Conservation (phyloP, 768 basidiomycete genomes). For the Russula brevipes region DNA sequence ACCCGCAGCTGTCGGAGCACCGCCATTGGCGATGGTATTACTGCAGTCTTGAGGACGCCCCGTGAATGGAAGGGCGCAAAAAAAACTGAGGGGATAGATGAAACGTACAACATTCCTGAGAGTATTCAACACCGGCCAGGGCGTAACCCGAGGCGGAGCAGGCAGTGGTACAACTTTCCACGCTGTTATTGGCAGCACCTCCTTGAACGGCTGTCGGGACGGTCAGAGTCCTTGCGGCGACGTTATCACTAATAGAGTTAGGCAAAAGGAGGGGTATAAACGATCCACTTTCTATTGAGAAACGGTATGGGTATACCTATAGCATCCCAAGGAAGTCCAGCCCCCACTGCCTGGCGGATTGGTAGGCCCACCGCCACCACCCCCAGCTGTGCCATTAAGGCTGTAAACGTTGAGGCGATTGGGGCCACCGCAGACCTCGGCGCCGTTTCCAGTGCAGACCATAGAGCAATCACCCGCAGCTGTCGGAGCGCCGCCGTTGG, state of each 20-base stretch:
- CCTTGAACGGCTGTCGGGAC: constrained; percentile 30
- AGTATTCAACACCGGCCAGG: constrained; percentile 38
- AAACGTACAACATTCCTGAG: constrained; percentile 48
- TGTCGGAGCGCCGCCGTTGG: constrained; percentile 44
- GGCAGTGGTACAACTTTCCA: constrained; percentile 53
- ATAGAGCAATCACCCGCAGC: constrained; percentile 57
- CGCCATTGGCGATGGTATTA: constrained; percentile 41
- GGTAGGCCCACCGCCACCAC: constrained; percentile 17
- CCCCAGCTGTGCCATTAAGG: constrained; percentile 50
- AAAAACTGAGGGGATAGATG: not conserved
- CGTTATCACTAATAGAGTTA: constrained; percentile 32
- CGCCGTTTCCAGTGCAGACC: constrained; percentile 55
- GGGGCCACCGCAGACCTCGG: constrained; percentile 72
- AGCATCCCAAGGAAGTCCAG: no score
- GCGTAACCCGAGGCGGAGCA: constrained; percentile 52
- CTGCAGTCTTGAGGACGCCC: constrained; percentile 44
- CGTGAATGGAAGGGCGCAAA: no score
- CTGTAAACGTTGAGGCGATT: constrained; percentile 63
- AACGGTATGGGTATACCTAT: not conserved
- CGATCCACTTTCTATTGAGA: constrained; percentile 4
- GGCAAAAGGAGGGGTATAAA: not conserved
- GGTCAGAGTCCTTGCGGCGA: constrained; percentile 33
- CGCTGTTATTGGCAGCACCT: constrained; percentile 44
- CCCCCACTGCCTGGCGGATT: no score
- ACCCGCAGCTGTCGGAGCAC: constrained; percentile 40